Percentiles rank a stretch among this genome's conserved stretches.
phyloP scores from a whole-genome alignment of 257 asterid genomes.

The Fraxinus excelsior region DNA sequence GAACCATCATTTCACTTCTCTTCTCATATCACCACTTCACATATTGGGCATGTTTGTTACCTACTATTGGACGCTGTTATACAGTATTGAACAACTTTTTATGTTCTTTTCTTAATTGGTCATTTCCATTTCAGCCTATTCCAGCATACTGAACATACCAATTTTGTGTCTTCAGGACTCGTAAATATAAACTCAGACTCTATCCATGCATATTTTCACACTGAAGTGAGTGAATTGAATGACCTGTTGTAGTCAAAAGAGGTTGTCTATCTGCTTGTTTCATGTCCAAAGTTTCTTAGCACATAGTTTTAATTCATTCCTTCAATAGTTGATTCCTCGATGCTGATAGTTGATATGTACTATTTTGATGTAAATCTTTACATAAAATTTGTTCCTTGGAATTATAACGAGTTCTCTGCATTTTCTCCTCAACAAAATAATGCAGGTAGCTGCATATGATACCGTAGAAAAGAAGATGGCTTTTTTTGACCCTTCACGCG shows the following conservation, averaged over 20 bases:
- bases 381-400: background rate
- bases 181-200: background rate
- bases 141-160: background rate
- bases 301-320: background rate
- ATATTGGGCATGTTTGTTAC: background rate
- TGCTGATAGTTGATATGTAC: background rate
- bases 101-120: background rate
- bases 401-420: background rate
- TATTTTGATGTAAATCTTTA: background rate
- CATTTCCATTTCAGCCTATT: background rate
- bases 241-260: background rate
- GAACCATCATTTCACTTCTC: background rate
- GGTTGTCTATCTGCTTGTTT: background rate
- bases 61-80: background rate
- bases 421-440: background rate
- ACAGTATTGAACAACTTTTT: background rate
- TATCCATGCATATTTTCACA: background rate
- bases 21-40: background rate
- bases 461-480: slow-evolving; percentile 67
- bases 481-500: slow-evolving; percentile 81
- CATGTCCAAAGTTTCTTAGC: background rate
- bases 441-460: slow-evolving; percentile 91
- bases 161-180: background rate
- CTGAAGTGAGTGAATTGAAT: background rate
- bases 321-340: background rate